These are phyloP conservation scores for Nemania abortiva DNA, from an alignment of 2,329 filamentous ascomycete genomes.

Conservation along the genomic window DNA sequence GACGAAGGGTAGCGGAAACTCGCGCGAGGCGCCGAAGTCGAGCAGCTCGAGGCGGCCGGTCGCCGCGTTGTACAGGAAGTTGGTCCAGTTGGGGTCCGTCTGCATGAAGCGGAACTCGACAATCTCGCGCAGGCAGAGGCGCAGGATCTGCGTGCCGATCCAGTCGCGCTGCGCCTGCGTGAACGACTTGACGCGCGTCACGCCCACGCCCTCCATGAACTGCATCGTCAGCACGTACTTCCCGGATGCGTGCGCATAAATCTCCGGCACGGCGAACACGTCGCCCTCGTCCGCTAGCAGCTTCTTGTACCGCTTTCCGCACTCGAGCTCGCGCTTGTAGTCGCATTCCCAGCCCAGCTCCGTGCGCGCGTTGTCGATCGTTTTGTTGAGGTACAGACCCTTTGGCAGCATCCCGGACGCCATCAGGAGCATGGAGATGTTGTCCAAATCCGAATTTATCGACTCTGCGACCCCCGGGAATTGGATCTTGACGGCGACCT, in stretches of 20 bases:
- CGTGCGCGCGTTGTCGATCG: constrained; percentile 91
- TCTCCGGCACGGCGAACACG: constrained; percentile 82
- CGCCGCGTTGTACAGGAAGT: constrained; percentile 88
- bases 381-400: constrained; percentile 95
- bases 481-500: constrained; percentile 95
- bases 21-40: constrained; percentile 93
- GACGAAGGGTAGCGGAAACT: constrained; percentile 85
- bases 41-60: constrained; percentile 85
- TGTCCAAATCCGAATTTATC: constrained; percentile 96
- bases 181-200: constrained; percentile 80
- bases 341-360: constrained; percentile 98
- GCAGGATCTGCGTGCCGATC: constrained; percentile 94
- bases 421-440: constrained; percentile 88
- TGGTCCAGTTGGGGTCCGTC: constrained; percentile 99
- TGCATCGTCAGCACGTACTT: constrained; percentile 93
- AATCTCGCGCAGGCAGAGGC: constrained; percentile 92
- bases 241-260: constrained; percentile 83
- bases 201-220: constrained; percentile 85
- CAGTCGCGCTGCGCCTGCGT: constrained; percentile 89
- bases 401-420: constrained; percentile 91
- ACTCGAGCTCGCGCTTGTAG: constrained; percentile 88
- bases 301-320: constrained; percentile 78
- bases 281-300: constrained; percentile 81
- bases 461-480: constrained; percentile 96
- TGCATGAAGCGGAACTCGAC: constrained; percentile 98